Base-by-base conservation (phyloP, 148 eudicot genomes). In the Gaultheria prostrata region DNA sequence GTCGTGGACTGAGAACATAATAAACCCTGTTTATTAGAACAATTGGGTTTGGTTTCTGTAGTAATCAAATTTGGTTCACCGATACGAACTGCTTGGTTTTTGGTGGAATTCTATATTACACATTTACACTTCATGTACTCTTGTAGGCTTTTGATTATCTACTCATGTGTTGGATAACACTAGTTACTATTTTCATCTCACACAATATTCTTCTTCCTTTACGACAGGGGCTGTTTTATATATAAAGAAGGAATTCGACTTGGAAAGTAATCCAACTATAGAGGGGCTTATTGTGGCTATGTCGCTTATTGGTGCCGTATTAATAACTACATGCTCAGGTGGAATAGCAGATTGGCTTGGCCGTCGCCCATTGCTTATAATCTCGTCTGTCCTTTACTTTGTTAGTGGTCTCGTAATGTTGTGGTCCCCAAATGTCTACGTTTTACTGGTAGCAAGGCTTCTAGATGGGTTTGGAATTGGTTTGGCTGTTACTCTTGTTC, bases 361-460 rank as follows among this genome's bases (percentile, higher is more conserved):
- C 18, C 92, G 98, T 26, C 98, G 98, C 33, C 98, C 98, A 49
- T 88, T 95, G 95, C 98, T 95, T 28, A 91, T 95, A 79, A 70
- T 88, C 32, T 95, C 98, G 4, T 93, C 98, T 8, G 13, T 91
- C 39, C 89, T 95, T 45, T 95, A 95, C 75, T 91, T 93, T 59
- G 43, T 94, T 32, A 83, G 97, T 67, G 93, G 98, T 49, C 82
- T 94, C 76, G 89, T 95, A 73, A 95, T 95, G 98, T 78, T 95
- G 69, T 95, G 98, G 98, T 95, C 98, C 10, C 98, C 98, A 32
- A 95, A 93, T 84, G 98, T 95, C 73, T 95, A 95, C 82, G 90
- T 94, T 63, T 83, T 95, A 46, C 97, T 95, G 50, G 10, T 93
- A 39, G 98, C 98, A 54, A 92, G 98, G 85, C 89, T 95, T 14